These are phyloP conservation scores for Mycena floridula DNA, from an alignment of 768 basidiomycete genomes.

Conservation along the genomic window DNA sequence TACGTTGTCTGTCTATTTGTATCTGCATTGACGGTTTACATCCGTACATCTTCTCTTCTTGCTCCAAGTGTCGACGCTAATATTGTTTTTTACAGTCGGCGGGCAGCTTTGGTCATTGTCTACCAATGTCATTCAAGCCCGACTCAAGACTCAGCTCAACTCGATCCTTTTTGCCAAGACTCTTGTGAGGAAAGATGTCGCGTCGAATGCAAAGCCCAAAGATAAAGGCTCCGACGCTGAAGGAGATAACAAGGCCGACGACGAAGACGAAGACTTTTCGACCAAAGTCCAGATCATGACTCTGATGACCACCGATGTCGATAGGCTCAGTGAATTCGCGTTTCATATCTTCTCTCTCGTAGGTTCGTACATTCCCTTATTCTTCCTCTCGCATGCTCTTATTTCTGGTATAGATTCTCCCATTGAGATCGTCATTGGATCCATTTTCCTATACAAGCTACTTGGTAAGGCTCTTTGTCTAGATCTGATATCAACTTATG, in stretches of 20 bases:
- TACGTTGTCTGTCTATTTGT: constrained; percentile 48
- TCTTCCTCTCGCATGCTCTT: too few relatives aligned
- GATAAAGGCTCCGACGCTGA: constrained; percentile 26
- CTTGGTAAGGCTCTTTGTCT: constrained; percentile 49
- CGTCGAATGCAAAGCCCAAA: constrained; percentile 17
- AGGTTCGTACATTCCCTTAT: constrained; percentile 50
- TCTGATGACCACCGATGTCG: constrained; percentile 92
- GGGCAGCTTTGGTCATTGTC: constrained; percentile 69
- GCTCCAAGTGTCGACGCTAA: not conserved
- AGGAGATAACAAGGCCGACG: constrained; percentile 9
- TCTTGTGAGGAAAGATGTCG: constrained; percentile 76
- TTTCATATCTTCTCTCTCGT: constrained; percentile 75
- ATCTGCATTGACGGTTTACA: constrained; percentile 33
- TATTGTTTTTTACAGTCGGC: constrained; percentile 33
- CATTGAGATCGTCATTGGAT: constrained; percentile 71
- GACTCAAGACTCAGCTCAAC: constrained; percentile 72
- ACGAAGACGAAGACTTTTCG: constrained; percentile 50
- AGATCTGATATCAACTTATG: not conserved
- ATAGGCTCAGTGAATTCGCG: constrained; percentile 80
- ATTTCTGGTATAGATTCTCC: constrained; percentile 50
- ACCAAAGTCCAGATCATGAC: constrained; percentile 86
- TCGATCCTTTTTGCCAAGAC: constrained; percentile 84
- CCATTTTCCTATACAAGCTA: constrained; percentile 69
- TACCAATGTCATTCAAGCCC: constrained; percentile 64
- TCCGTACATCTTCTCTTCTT: constrained; percentile 32